Evolutionary conservation across 345 rosid species (phyloP).

Genomic region (Bruguiera gymnorhiza): DNA sequence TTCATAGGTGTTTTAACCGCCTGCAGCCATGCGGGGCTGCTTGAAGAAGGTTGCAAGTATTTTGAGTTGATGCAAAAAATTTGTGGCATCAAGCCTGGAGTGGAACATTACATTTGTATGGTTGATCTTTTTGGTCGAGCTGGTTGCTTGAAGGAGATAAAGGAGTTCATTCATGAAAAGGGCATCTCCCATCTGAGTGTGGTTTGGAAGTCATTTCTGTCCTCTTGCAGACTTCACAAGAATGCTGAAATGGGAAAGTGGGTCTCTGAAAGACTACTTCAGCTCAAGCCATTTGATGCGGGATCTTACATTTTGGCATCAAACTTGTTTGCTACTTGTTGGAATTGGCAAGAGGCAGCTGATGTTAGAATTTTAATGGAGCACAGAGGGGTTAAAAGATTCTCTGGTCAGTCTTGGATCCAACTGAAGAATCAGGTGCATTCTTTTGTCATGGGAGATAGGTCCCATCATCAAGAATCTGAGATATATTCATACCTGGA

Average conservation of each 20-base stretch:
- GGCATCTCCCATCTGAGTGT: conserved; percentile 31
- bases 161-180: conserved; percentile 41
- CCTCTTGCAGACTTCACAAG: conserved; percentile 48
- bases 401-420: conserved; percentile 59
- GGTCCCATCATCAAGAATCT: conserved; percentile 28
- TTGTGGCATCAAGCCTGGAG: conserved; percentile 37
- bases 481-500: conserved; percentile 31
- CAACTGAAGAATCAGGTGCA: conserved; percentile 36
- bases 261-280: conserved; percentile 37
- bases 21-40: conserved; percentile 51
- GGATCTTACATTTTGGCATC: conserved; percentile 45
- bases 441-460: conserved; percentile 35
- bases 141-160: conserved; percentile 40
- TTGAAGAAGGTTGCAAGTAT: conserved; percentile 42
- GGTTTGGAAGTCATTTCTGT: conserved; percentile 50
- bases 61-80: conserved; percentile 44
- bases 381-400: conserved; percentile 34
- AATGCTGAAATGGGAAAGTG: conserved; percentile 37
- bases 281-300: conserved; percentile 36
- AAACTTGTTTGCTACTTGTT: conserved; percentile 34
- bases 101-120: conserved; percentile 56
- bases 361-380: conserved; percentile 38
- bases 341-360: conserved; percentile 44
- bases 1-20: conserved; percentile 53
- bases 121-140: conserved; percentile 56